Conservation (phyloP, 148 eudicot species). For the Silene uniflora region DNA sequence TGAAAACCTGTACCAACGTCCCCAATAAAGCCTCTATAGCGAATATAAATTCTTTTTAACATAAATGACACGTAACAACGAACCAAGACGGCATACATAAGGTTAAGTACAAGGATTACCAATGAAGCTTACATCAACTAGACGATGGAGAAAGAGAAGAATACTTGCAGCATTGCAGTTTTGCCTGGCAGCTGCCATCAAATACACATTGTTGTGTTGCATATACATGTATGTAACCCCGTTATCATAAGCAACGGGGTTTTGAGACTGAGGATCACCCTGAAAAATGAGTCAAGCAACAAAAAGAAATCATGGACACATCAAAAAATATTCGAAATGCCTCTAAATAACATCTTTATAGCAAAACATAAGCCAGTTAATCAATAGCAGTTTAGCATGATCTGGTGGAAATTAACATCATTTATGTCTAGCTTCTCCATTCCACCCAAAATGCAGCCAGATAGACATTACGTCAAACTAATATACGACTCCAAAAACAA, state of each 20-base stretch:
- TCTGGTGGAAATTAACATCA: background rate
- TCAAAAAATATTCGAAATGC: background rate
- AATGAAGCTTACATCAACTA: conserved; percentile 47
- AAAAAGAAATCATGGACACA: conserved; percentile 2
- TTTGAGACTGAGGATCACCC: conserved; percentile 51
- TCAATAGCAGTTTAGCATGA: background rate
- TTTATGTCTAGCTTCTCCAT: background rate
- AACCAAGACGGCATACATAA: background rate
- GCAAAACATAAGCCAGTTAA: background rate
- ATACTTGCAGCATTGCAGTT: conserved; percentile 96
- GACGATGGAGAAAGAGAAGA: conserved; percentile 82
- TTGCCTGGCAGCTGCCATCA: conserved; percentile 84
- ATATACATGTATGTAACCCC: conserved; percentile 92
- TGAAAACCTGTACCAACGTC: no score
- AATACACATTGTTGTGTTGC: conserved; percentile 88
- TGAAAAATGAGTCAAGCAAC: conserved; percentile 13
- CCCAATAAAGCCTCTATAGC: no score
- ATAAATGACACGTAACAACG: background rate
- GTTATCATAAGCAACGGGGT: conserved; percentile 84
- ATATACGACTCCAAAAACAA: background rate
- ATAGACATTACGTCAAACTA: background rate
- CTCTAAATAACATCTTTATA: background rate
- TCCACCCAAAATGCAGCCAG: background rate
- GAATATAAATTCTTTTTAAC: no score
- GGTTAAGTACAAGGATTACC: conserved; percentile 7